These are phyloP conservation scores for Irpex sp. DNA, from an alignment of 1,284 basidiomycete species.

Conservation along the genomic window DNA sequence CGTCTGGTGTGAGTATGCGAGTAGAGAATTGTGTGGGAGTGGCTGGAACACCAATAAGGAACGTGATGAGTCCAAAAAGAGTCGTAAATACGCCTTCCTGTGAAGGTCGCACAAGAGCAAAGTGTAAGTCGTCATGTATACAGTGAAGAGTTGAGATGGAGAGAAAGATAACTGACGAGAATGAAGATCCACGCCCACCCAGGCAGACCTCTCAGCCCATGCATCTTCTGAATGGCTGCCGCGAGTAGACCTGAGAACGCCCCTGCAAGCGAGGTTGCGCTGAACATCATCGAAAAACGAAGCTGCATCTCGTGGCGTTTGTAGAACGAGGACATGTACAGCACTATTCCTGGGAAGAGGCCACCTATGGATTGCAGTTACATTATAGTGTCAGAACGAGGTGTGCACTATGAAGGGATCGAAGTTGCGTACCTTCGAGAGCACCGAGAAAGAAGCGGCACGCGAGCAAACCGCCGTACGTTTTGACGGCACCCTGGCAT, in stretches of 20 bases:
- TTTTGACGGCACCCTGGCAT: constrained; percentile 19
- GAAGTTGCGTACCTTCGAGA: constrained; percentile 17
- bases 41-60: background rate
- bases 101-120: background rate
- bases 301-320: constrained; percentile 22
- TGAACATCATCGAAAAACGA: constrained; percentile 50
- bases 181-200: constrained; percentile 65
- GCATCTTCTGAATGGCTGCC: constrained; percentile 58
- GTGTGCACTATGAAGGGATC: background rate
- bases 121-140: background rate
- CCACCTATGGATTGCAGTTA: background rate
- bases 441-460: constrained; percentile 27
- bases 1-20: background rate
- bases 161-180: constrained; percentile 20
- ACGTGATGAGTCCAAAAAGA: background rate
- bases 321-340: constrained; percentile 24
- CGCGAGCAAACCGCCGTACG: constrained; percentile 22
- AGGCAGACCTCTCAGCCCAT: constrained; percentile 56
- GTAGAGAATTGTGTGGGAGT: background rate
- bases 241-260: constrained; percentile 64
- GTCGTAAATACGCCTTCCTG: background rate
- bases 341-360: constrained; percentile 21
- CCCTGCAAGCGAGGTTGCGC: constrained; percentile 53
- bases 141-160: too few species aligned
- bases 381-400: background rate